A percentile compares a stretch with the other conserved stretches of the same genome.
Conservation (phyloP, 2,329 filamentous ascomycete genomes). For the Elsinoe australis region DNA sequence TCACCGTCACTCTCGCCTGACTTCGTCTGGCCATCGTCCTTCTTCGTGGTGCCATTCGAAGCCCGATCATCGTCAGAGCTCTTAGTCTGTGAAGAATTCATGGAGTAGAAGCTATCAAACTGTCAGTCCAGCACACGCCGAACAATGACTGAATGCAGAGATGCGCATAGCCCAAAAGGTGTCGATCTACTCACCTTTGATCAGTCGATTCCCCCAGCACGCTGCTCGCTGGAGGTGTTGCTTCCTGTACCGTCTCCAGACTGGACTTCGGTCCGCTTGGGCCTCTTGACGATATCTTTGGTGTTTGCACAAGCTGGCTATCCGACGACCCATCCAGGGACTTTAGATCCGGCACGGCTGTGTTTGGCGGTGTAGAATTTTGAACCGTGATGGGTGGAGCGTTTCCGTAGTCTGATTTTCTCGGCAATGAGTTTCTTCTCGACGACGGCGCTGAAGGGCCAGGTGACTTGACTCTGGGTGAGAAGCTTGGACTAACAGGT, state of each 20-base stretch:
- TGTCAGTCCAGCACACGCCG: not conserved
- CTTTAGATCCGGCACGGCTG: constrained; percentile 28
- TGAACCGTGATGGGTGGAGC: constrained; percentile 41
- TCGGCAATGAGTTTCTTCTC: constrained; percentile 36
- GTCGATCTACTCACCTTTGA: constrained; percentile 11
- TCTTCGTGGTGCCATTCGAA: constrained; percentile 27
- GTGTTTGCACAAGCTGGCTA: constrained; percentile 27
- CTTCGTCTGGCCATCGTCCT: constrained; percentile 39
- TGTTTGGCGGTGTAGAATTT: constrained; percentile 36
- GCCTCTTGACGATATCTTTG: constrained; percentile 35
- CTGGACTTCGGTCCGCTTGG: constrained; percentile 24
- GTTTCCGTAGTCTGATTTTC: constrained; percentile 39
- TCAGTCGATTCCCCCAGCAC: constrained; percentile 13
- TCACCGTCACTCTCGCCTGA: constrained; percentile 56
- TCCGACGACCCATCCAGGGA: constrained; percentile 34
- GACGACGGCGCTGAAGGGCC: constrained; percentile 49
- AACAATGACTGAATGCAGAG: too few species aligned
- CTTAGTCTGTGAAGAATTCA: constrained; percentile 23
- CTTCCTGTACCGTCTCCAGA: constrained; percentile 57
- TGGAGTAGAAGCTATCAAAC: constrained; percentile 10
- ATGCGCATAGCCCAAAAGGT: too few species aligned
- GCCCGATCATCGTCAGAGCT: constrained; percentile 32
- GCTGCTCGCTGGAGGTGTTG: constrained; percentile 17
- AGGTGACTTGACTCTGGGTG: constrained; percentile 69
- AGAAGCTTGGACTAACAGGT: constrained; percentile 63